A percentile compares a stretch with the other conserved stretches of the same genome.
Conservation (phyloP, 345 rosid genomes). For the Cardamine resedifolia region DNA sequence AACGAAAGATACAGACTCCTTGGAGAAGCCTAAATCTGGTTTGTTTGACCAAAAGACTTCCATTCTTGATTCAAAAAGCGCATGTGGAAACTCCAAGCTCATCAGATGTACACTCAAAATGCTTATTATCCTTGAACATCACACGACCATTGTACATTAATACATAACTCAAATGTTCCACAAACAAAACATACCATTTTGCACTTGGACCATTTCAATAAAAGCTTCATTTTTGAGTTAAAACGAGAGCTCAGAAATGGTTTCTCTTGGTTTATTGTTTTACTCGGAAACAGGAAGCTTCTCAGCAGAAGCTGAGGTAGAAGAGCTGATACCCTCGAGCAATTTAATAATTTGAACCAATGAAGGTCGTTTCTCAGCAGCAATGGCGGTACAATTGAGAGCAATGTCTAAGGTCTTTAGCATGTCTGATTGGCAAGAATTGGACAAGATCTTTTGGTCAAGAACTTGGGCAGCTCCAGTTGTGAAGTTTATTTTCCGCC, state of each 20-base stretch:
- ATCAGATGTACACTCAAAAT: conserved; percentile 21
- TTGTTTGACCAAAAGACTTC: conserved; percentile 4
- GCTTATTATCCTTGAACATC: conserved; percentile 9
- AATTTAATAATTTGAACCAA: conserved; percentile 63
- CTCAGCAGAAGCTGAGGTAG: conserved; percentile 6
- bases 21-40: conserved; percentile 23
- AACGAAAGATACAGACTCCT: conserved; percentile 37
- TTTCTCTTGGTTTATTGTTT: conserved; percentile 28
- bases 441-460: conserved; percentile 57
- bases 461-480: conserved; percentile 71
- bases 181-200: conserved; percentile 24
- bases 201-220: conserved; percentile 16
- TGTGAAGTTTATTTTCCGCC: conserved; percentile 82
- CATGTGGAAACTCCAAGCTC: conserved; percentile 14
- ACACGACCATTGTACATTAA: conserved; percentile 17
- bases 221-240: conserved; percentile 2
- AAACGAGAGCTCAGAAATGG: conserved; percentile 7
- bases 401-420: conserved; percentile 70
- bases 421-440: conserved; percentile 56
- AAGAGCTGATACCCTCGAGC: conserved; percentile 51
- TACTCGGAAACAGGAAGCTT: conserved; percentile 22
- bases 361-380: conserved; percentile 80
- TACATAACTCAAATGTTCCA: conserved; percentile 28
- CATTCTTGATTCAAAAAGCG: neutral
- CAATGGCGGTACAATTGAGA: conserved; percentile 68